These are phyloP conservation scores for Hypoxylon intermedium DNA, from an alignment of 495 filamentous ascomycete species.

Conservation along the genomic window DNA sequence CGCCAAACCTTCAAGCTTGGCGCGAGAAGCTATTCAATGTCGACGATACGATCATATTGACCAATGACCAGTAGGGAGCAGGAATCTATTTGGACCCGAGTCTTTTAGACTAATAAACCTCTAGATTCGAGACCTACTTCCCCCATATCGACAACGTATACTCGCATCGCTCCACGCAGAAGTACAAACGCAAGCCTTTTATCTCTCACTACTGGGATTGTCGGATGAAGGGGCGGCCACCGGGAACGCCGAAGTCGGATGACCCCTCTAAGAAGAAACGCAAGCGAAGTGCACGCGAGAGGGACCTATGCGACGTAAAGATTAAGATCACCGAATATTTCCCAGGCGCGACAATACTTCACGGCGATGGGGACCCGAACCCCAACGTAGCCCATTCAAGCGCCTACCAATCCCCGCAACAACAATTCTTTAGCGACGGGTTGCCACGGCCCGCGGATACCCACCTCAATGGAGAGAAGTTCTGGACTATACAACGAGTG, in stretches of 20 bases:
- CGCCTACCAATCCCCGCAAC: slow-evolving; percentile 22
- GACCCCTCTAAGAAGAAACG: slow-evolving; percentile 91
- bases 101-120: slow-evolving; percentile 24
- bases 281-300: slow-evolving; percentile 76
- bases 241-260: slow-evolving; percentile 82
- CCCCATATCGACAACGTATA: slow-evolving; percentile 92
- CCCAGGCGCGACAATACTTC: slow-evolving; percentile 57
- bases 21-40: slow-evolving; percentile 78
- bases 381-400: slow-evolving; percentile 22
- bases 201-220: slow-evolving; percentile 92
- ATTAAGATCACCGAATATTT: slow-evolving; percentile 91
- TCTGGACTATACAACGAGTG: slow-evolving; percentile 77
- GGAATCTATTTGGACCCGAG: slow-evolving; percentile 10
- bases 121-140: slow-evolving; percentile 85
- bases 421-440: slow-evolving; percentile 32
- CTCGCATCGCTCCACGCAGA: slow-evolving; percentile 86
- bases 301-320: slow-evolving; percentile 87
- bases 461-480: slow-evolving; percentile 56
- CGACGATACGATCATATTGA: slow-evolving; percentile 74
- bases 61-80: slow-evolving; percentile 75
- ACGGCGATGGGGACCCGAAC: slow-evolving; percentile 35
- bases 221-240: slow-evolving; percentile 82
- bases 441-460: slow-evolving; percentile 20
- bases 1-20: slow-evolving; percentile 76
- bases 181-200: slow-evolving; percentile 83